Evolutionary conservation across 352 stramenopile genomes (phyloP).

Genomic region (Phytophthora idaei): DNA sequence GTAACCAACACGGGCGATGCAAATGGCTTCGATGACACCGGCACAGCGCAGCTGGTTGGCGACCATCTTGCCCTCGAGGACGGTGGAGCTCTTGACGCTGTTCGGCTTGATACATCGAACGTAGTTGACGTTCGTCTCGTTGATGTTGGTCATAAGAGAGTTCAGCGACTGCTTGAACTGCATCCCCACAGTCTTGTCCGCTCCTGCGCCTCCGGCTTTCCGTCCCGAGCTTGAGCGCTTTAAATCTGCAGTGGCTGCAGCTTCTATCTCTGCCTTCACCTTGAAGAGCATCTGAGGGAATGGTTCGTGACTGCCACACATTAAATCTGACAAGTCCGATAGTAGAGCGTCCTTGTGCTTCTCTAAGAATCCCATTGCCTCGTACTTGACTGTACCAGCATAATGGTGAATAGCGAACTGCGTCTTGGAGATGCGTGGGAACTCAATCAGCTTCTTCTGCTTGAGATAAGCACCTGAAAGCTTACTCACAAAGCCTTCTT

Average conservation of each 20-base stretch:
- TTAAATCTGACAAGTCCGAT: constrained; percentile 89
- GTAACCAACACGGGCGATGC: constrained; percentile 75
- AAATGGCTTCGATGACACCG: constrained; percentile 83
- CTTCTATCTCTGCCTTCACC: constrained; percentile 43
- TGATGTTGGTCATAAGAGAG: constrained; percentile 76
- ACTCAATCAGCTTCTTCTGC: constrained; percentile 69
- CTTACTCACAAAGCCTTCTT: constrained; percentile 71
- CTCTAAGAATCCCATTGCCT: constrained; percentile 91
- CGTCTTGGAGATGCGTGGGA: constrained; percentile 68
- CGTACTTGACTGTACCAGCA: constrained; percentile 92
- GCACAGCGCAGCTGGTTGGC: constrained; percentile 81
- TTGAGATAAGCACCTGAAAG: constrained; percentile 52
- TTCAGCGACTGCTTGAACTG: constrained; percentile 84
- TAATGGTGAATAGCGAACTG: constrained; percentile 95
- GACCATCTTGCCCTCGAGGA: constrained; percentile 75
- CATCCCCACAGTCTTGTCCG: constrained; percentile 66
- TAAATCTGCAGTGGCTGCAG: constrained; percentile 24
- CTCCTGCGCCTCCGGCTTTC: constrained; percentile 31
- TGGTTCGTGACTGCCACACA: constrained; percentile 52
- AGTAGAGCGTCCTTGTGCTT: constrained; percentile 95
- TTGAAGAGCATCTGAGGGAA: constrained; percentile 71
- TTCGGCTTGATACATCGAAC: constrained; percentile 90
- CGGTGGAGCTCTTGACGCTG: constrained; percentile 62
- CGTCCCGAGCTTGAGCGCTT: constrained; percentile 36
- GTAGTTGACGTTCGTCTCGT: constrained; percentile 79